Evolutionary conservation across 257 asterid species (phyloP).

Genomic region (Solanum rostratum): DNA sequence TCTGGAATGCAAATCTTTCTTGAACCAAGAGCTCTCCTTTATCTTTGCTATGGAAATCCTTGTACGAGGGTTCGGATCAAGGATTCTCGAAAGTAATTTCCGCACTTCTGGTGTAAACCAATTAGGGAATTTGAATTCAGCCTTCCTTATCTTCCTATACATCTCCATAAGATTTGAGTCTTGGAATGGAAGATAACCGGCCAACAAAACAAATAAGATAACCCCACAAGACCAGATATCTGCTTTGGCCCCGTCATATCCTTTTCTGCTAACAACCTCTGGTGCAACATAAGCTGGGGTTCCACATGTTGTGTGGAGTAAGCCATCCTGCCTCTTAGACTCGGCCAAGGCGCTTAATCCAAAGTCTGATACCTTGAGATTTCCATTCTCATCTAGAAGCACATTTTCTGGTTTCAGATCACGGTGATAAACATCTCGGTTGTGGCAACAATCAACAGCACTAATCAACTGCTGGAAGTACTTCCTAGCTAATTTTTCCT

Average conservation of each 20-base stretch:
- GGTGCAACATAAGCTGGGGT: slow-evolving; percentile 87
- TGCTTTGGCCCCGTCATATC: slow-evolving; percentile 69
- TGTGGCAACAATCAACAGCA: slow-evolving; percentile 56
- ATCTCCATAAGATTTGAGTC: slow-evolving; percentile 54
- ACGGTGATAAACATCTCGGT: slow-evolving; percentile 69
- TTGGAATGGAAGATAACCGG: slow-evolving; percentile 62
- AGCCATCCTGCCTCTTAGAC: slow-evolving; percentile 51
- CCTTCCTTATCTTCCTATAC: slow-evolving; percentile 53
- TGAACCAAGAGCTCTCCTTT: slow-evolving; percentile 62
- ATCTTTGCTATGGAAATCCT: slow-evolving; percentile 46
- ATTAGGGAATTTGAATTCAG: slow-evolving; percentile 45
- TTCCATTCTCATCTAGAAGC: slow-evolving; percentile 50
- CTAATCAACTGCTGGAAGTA: slow-evolving; percentile 62
- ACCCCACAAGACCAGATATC: slow-evolving; percentile 91
- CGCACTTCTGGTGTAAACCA: slow-evolving; percentile 54
- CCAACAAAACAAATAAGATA: slow-evolving; percentile 51
- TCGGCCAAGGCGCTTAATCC: slow-evolving; percentile 65
- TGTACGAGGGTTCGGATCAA: slow-evolving; percentile 63
- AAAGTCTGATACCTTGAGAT: slow-evolving; percentile 65
- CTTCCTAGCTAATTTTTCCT: slow-evolving; percentile 47
- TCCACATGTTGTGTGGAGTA: slow-evolving; percentile 81
- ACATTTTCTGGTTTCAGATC: slow-evolving; percentile 75
- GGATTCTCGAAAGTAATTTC: slow-evolving; percentile 39
- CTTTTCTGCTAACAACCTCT: slow-evolving; percentile 54
- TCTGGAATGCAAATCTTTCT: slow-evolving; percentile 24